Evolutionary conservation across 352 stramenopile species (phyloP).

Genomic region (Phytopythium kandeliae): DNA sequence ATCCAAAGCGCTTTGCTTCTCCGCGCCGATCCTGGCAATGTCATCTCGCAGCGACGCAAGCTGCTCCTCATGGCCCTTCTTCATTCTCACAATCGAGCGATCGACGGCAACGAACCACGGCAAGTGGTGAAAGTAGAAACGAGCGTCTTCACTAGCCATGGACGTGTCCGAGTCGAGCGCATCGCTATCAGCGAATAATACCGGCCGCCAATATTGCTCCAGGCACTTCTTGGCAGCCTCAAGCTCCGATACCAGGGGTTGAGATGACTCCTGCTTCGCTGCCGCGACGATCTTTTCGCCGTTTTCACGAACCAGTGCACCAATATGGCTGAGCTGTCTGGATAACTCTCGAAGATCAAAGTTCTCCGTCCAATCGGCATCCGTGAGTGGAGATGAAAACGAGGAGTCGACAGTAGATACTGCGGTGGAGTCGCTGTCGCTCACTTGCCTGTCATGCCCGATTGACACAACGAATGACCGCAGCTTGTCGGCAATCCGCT

Average conservation of each 20-base stretch:
- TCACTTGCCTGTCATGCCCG: constrained; percentile 6
- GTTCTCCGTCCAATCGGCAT: constrained; percentile 9
- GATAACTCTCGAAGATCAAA: constrained; percentile 30
- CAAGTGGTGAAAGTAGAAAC: constrained; percentile 30
- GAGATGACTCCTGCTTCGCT: constrained; percentile 21
- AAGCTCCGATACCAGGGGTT: constrained; percentile 35
- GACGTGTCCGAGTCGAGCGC: constrained; percentile 1
- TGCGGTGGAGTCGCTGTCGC: background rate
- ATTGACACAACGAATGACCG: constrained; percentile 26
- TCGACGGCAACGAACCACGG: constrained; percentile 49
- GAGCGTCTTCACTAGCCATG: constrained; percentile 11
- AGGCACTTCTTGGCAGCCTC: constrained; percentile 37
- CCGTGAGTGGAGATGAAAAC: constrained; percentile 2
- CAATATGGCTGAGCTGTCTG: constrained; percentile 15
- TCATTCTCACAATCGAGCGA: constrained; percentile 29
- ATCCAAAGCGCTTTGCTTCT: constrained; percentile 22
- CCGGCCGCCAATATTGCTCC: constrained; percentile 7
- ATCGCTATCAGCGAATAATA: background rate
- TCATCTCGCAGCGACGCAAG: constrained; percentile 17
- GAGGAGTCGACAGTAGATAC: constrained; percentile 9
- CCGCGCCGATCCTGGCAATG: constrained; percentile 14
- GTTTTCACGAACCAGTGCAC: constrained; percentile 8
- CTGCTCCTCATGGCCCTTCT: constrained; percentile 17
- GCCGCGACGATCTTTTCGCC: constrained; percentile 5
- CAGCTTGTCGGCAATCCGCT: constrained; percentile 20